Conservation (phyloP, 768 basidiomycete species). For the Pisolithus microcarpus region DNA sequence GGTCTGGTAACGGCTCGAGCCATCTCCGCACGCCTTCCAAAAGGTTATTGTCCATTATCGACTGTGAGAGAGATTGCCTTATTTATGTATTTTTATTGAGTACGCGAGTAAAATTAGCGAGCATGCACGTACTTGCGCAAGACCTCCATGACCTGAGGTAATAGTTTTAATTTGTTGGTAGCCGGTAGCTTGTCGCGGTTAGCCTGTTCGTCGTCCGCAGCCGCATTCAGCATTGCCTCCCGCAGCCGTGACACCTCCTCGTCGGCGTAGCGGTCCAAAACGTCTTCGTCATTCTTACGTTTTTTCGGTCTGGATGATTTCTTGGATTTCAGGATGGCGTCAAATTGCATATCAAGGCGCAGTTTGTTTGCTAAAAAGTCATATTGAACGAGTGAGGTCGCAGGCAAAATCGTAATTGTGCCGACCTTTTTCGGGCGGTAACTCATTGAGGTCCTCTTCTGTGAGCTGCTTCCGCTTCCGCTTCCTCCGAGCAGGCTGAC, state of each 20-base stretch:
- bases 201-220: slow-evolving; percentile 73
- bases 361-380: slow-evolving; percentile 56
- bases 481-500: slow-evolving; percentile 36
- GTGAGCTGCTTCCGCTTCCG: slow-evolving; percentile 56
- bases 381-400: slow-evolving; percentile 1
- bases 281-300: slow-evolving; percentile 74
- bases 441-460: slow-evolving; percentile 59
- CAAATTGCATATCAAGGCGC: slow-evolving; percentile 76
- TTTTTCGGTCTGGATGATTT: slow-evolving; percentile 56
- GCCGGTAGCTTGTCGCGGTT: slow-evolving; percentile 80
- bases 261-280: slow-evolving; percentile 81
- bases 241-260: slow-evolving; percentile 87
- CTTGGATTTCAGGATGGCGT: slow-evolving; percentile 80
- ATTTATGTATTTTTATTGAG: neutral
- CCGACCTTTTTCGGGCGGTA: slow-evolving; percentile 74
- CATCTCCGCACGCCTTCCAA: slow-evolving; percentile 83
- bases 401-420: neutral
- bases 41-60: slow-evolving; percentile 92
- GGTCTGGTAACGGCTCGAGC: slow-evolving; percentile 92
- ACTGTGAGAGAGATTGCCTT: slow-evolving; percentile 82
- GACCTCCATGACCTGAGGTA: slow-evolving; percentile 88
- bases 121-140: slow-evolving; percentile 70
- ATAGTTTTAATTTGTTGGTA: slow-evolving; percentile 70
- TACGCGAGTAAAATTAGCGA: too few relatives aligned
- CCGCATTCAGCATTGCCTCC: slow-evolving; percentile 81